These are phyloP conservation scores for Nannochloris sp. DNA, from an alignment of 139 green algal genomes.

Conservation along the genomic window DNA sequence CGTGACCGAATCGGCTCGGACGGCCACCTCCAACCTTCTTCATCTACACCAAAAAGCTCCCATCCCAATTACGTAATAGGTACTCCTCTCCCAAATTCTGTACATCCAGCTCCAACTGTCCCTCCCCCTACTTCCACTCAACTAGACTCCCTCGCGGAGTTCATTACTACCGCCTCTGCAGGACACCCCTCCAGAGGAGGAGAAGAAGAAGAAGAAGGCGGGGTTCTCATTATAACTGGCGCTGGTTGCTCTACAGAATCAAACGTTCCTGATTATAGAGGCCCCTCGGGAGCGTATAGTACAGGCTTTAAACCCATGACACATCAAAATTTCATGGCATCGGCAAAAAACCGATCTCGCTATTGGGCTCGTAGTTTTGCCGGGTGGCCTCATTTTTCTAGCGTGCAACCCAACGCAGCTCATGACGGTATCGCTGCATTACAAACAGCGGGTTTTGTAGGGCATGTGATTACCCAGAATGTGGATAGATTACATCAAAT, in stretches of 20 bases:
- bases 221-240: slow-evolving; percentile 38
- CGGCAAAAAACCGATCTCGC: slow-evolving; percentile 36
- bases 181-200: neutral
- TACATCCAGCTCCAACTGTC: neutral
- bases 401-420: slow-evolving; percentile 51
- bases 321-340: slow-evolving; percentile 69
- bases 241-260: slow-evolving; percentile 58
- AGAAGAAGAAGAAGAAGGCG: neutral
- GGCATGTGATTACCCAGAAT: slow-evolving; percentile 86
- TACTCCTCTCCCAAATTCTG: neutral
- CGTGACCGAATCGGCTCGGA: neutral
- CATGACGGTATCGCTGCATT: slow-evolving; percentile 63
- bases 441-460: slow-evolving; percentile 37
- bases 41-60: neutral
- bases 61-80: neutral
- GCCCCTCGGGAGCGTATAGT: slow-evolving; percentile 78
- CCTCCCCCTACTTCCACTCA: neutral
- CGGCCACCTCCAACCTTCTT: neutral
- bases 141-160: neutral
- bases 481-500: slow-evolving; percentile 89
- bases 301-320: slow-evolving; percentile 96
- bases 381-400: slow-evolving; percentile 74
- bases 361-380: slow-evolving; percentile 89
- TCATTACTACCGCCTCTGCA: neutral
- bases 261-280: slow-evolving; percentile 88